These are phyloP conservation scores for Pholiota conissans DNA, from an alignment of 768 basidiomycete genomes.

Conservation along the genomic window DNA sequence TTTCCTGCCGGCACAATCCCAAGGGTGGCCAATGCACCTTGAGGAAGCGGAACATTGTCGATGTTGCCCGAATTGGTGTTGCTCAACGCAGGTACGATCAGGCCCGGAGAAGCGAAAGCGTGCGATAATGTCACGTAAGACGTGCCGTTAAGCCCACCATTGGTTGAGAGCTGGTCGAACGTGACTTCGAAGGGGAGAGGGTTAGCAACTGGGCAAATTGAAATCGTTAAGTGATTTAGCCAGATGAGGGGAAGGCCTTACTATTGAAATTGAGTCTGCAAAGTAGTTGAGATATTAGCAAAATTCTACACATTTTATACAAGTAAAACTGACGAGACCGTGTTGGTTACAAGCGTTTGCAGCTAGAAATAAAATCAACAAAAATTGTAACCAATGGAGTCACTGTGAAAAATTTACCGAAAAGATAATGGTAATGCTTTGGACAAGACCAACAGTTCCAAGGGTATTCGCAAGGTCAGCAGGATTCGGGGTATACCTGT, in stretches of 20 bases:
- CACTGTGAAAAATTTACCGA: conserved; percentile 29
- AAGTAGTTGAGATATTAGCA: background rate
- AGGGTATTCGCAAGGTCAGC: too few species aligned
- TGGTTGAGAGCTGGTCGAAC: background rate
- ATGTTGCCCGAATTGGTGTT: background rate
- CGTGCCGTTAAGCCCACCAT: background rate
- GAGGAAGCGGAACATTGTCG: background rate
- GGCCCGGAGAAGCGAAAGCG: background rate
- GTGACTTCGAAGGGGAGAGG: background rate
- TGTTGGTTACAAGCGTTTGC: background rate
- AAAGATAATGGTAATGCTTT: conserved; percentile 35
- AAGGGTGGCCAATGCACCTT: background rate
- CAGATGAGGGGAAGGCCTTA: background rate
- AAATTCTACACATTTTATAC: background rate
- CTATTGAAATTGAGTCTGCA: background rate
- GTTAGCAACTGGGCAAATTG: background rate
- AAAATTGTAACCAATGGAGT: background rate
- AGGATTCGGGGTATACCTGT: too few species aligned
- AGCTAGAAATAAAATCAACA: background rate
- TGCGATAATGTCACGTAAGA: background rate
- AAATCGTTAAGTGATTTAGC: background rate
- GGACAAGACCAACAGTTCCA: conserved; percentile 1
- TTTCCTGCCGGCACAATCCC: background rate
- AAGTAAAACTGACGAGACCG: background rate
- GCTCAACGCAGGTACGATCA: background rate